Percentiles rank a stretch among this genome's conserved stretches.
phyloP scores from a whole-genome alignment of 805 yeast species.

The Millerago galiae region DNA sequence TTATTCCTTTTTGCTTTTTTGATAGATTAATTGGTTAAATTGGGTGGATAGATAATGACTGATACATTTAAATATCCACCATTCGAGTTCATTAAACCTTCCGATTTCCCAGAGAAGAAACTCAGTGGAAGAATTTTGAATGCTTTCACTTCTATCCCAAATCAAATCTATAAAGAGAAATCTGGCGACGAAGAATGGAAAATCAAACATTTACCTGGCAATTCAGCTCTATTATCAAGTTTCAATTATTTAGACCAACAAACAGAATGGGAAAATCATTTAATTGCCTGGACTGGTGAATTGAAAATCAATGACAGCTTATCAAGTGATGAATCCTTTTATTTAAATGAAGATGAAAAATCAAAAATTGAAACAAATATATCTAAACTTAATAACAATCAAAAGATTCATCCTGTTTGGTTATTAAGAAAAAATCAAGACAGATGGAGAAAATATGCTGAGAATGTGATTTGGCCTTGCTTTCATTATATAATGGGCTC shows the following conservation, averaged over 20 bases:
- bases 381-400: conserved; percentile 37
- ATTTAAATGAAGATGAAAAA: conserved; percentile 52
- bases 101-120: conserved; percentile 19
- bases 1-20: too few relatives aligned
- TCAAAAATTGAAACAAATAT: conserved; percentile 41
- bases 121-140: conserved; percentile 55
- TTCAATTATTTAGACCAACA: conserved; percentile 55
- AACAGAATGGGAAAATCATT: conserved; percentile 79
- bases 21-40: too few relatives aligned
- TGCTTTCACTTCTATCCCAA: conserved; percentile 64
- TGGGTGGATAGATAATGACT: neutral
- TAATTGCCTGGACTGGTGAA: conserved; percentile 96
- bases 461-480: conserved; percentile 87
- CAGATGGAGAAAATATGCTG: conserved; percentile 88
- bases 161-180: conserved; percentile 43
- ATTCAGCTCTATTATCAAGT: conserved; percentile 77
- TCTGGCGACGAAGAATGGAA: conserved; percentile 30
- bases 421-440: conserved; percentile 68
- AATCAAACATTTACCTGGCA: conserved; percentile 66
- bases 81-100: conserved; percentile 20
- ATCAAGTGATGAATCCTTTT: conserved; percentile 49
- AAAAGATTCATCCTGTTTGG: conserved; percentile 82
- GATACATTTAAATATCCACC: conserved; percentile 2
- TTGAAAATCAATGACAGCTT: conserved; percentile 28
- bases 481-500: conserved; percentile 87